phyloP scores from a whole-genome alignment of 139 green algal genomes.

The Chlorella sp. region DNA sequence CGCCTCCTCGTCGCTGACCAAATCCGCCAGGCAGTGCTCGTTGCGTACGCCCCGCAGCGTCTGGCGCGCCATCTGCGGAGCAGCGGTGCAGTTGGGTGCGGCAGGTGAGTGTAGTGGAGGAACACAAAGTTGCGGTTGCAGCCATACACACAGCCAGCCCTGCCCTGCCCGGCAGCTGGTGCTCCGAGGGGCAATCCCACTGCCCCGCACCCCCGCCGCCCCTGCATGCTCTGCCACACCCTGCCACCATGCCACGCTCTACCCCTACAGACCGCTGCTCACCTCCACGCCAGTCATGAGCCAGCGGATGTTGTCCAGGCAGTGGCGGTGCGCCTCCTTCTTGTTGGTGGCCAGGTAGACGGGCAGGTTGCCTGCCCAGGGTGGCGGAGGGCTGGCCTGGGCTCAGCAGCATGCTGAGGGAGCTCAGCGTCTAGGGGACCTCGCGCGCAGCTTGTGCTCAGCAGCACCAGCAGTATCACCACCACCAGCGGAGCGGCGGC shows the following conservation, averaged over 20 bases:
- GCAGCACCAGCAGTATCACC: no score
- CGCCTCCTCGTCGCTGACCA: neutral
- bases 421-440: no score
- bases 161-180: no score
- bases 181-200: no score
- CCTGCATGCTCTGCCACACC: no score
- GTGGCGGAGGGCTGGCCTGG: no score
- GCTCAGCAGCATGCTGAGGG: neutral
- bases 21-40: neutral
- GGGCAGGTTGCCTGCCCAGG: neutral
- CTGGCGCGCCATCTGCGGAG: neutral
- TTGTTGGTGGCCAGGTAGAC: neutral
- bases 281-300: neutral
- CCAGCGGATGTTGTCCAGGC: neutral
- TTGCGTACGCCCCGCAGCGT: neutral
- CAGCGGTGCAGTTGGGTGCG: neutral
- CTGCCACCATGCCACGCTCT: no score
- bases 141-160: no score
- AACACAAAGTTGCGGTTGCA: neutral
- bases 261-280: no score
- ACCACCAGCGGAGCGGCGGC: no score
- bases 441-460: no score
- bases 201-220: no score
- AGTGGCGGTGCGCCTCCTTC: neutral
- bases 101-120: neutral